These are phyloP conservation scores for Penicillium sp. DNA, from an alignment of 2,329 filamentous ascomycete genomes.

Conservation along the genomic window DNA sequence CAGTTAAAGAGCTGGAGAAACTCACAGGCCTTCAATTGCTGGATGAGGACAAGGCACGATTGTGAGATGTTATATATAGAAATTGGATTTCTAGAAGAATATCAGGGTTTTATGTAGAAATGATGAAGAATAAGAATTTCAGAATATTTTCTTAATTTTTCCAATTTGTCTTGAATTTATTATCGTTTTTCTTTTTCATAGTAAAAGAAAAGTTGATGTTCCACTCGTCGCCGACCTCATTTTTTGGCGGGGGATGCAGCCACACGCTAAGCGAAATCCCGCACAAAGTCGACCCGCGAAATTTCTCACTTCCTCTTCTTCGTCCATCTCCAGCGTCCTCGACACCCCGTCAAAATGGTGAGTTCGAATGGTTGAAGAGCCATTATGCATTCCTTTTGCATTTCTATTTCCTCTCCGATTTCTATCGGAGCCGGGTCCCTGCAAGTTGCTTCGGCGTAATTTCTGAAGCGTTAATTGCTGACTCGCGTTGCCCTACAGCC, in stretches of 20 bases:
- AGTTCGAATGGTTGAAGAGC: slow-evolving; percentile 34
- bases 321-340: slow-evolving; percentile 35
- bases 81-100: not conserved
- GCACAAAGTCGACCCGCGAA: slow-evolving; percentile 42
- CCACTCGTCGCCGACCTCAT: slow-evolving; percentile 43
- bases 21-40: slow-evolving; percentile 63
- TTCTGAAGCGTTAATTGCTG: slow-evolving; percentile 99
- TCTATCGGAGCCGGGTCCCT: slow-evolving; percentile 62
- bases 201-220: slow-evolving; percentile 8
- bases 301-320: slow-evolving; percentile 29
- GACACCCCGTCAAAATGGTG: slow-evolving; percentile 47
- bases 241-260: slow-evolving; percentile 34
- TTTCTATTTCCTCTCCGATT: slow-evolving; percentile 17
- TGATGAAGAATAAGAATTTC: not conserved
- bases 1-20: slow-evolving; percentile 75
- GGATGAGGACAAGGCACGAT: slow-evolving; percentile 39
- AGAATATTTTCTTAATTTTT: slow-evolving; percentile 5
- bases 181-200: not conserved
- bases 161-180: slow-evolving; percentile 1
- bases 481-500: slow-evolving; percentile 72
- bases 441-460: slow-evolving; percentile 97
- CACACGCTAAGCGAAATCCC: slow-evolving; percentile 43
- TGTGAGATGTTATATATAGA: slow-evolving; percentile 22
- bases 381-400: slow-evolving; percentile 16
- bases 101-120: not conserved